A percentile compares a stretch with the other conserved stretches of the same genome.
Conservation (phyloP, 1,284 basidiomycete genomes). For the Xanthoconium separans region DNA sequence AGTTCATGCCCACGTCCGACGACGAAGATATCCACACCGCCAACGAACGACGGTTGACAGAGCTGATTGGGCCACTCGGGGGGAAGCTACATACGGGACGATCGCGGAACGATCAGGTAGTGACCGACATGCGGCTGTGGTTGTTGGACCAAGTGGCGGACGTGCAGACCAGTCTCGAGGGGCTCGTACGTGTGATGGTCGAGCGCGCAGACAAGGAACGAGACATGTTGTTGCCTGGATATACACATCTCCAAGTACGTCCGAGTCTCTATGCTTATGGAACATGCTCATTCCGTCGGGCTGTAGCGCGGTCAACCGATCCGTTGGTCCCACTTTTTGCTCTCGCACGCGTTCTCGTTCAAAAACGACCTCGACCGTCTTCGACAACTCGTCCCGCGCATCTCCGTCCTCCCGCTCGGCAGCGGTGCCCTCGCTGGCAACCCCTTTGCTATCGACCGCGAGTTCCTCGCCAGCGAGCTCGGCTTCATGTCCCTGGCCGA, state of each 20-base stretch:
- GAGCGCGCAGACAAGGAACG: slow-evolving; percentile 92
- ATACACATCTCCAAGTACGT: slow-evolving; percentile 90
- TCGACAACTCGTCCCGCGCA: slow-evolving; percentile 79
- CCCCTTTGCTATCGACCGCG: slow-evolving; percentile 89
- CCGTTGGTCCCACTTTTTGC: slow-evolving; percentile 95
- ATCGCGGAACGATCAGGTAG: slow-evolving; percentile 96
- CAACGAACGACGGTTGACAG: slow-evolving; percentile 92
- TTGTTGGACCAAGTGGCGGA: slow-evolving; percentile 78
- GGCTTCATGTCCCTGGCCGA: slow-evolving; percentile 84
- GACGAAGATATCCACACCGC: slow-evolving; percentile 99
- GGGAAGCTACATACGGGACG: slow-evolving; percentile 96
- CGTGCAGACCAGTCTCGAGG: slow-evolving; percentile 74
- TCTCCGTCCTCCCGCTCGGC: slow-evolving; percentile 92
- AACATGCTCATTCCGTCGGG: neutral
- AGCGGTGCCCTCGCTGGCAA: slow-evolving; percentile 96
- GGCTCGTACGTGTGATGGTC: slow-evolving; percentile 84
- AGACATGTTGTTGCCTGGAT: slow-evolving; percentile 90
- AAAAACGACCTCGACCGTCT: slow-evolving; percentile 86
- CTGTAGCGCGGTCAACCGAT: slow-evolving; percentile 92
- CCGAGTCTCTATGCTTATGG: neutral
- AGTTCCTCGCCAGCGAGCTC: slow-evolving; percentile 84
- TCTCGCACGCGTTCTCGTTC: slow-evolving; percentile 95
- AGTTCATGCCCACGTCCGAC: slow-evolving; percentile 77
- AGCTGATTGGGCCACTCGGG: slow-evolving; percentile 88
- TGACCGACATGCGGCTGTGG: slow-evolving; percentile 98